These are phyloP conservation scores for Vitis cinerea DNA, from an alignment of 164 flowering plant genomes.

Conservation along the genomic window DNA sequence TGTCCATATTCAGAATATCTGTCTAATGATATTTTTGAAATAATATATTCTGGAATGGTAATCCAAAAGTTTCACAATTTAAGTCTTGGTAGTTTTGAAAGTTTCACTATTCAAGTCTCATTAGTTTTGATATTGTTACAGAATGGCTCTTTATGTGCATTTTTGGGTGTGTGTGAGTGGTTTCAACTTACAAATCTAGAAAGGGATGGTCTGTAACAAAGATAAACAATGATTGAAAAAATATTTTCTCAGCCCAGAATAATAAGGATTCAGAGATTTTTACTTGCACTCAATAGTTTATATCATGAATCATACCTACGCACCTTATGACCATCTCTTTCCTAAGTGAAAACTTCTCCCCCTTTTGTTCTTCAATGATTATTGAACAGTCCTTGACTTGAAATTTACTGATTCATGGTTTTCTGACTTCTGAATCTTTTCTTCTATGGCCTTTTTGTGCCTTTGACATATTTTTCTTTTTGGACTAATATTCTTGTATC, in stretches of 20 bases:
- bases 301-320: neutral
- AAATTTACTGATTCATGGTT: neutral
- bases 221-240: too few relatives aligned
- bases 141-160: neutral
- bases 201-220: neutral
- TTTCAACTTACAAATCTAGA: neutral
- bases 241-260: too few relatives aligned
- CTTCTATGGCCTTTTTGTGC: neutral
- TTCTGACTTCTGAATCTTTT: neutral
- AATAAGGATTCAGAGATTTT: too few relatives aligned
- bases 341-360: neutral
- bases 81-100: neutral
- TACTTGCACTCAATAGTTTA: neutral
- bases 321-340: neutral
- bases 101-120: too few relatives aligned
- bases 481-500: neutral
- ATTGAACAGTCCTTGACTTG: neutral
- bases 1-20: neutral
- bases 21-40: neutral
- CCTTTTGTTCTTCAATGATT: neutral
- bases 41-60: neutral
- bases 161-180: neutral
- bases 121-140: too few relatives aligned
- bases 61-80: neutral
- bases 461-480: neutral